These are phyloP conservation scores for Davidsoniella eucalypti DNA, from an alignment of 2,329 filamentous ascomycete genomes.

Conservation along the genomic window DNA sequence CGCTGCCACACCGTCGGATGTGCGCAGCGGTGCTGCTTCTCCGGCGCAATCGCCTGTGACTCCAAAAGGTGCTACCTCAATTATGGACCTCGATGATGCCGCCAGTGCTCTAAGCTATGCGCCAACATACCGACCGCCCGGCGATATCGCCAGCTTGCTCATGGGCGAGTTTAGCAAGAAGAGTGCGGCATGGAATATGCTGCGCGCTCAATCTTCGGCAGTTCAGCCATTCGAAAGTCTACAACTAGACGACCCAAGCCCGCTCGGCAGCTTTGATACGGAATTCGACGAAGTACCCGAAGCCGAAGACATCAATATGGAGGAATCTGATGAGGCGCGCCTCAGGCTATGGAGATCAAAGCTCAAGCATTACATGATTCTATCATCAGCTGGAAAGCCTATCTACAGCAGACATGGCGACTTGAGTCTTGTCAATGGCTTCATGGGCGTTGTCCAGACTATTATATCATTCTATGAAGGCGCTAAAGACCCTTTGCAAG, in stretches of 20 bases:
- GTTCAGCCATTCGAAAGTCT: conserved; percentile 44
- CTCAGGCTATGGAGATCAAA: conserved; percentile 75
- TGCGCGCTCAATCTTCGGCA: conserved; percentile 44
- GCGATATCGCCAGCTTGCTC: conserved; percentile 69
- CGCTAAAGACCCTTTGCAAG: conserved; percentile 56
- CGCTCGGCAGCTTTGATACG: conserved; percentile 49
- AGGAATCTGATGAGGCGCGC: conserved; percentile 36
- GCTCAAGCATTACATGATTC: conserved; percentile 89
- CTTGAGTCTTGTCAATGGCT: conserved; percentile 74
- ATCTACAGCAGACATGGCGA: conserved; percentile 95
- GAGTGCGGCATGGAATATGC: conserved; percentile 51
- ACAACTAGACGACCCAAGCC: conserved; percentile 28
- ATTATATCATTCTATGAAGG: conserved; percentile 94
- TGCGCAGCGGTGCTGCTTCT: conserved; percentile 25
- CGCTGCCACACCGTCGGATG: conserved; percentile 21
- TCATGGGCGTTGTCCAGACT: conserved; percentile 89
- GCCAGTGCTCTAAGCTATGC: conserved; percentile 51
- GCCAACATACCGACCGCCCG: conserved; percentile 43
- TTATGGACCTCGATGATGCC: conserved; percentile 39
- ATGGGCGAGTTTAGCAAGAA: conserved; percentile 50
- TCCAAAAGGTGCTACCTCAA: not conserved
- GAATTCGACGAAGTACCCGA: conserved; percentile 67
- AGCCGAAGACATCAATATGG: conserved; percentile 7
- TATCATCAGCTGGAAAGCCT: conserved; percentile 91
- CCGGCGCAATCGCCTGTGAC: conserved; percentile 18